Evolutionary conservation across 2,329 filamentous ascomycete species (phyloP), one percentile per base, ranked within the genome.

Genomic region (Zasmidium citrigriseum): DNA sequence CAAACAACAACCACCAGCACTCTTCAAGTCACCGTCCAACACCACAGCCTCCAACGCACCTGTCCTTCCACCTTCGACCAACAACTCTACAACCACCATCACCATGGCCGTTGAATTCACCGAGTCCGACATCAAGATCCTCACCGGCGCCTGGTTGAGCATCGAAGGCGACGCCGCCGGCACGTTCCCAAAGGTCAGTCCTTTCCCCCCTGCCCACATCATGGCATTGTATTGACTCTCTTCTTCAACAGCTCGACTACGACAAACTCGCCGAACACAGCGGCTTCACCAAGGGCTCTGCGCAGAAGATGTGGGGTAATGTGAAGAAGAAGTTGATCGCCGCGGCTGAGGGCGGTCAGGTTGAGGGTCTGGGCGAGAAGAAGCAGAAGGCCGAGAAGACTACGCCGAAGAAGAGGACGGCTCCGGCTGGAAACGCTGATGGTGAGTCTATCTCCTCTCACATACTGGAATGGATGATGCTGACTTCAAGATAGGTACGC

Each of bases 301-400:
- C 66, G 0, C 62, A 52, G 46, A 63, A 58, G 3, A 55, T 56
- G n/a, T 67, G 51, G 45, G 10, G 92, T 82, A 80, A 88, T 83
- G 21, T 84, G 80, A 23, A 90, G 90, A 56, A 96, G 71, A 65
- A 96, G 76, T 68, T 88, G 89, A 74, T 95, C 88, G 78, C 96
- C 91, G 1, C 86, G 84, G 70, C 85, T 88, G 24, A 20, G 20
- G 54, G 25, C 20, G 38, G 54, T 20, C 25, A 21, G 4, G 38
- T 9, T 16, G 20, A 4, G 23, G 29, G 22, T 23, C 22, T 7
- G 14, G 7, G 3, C 21, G 16, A 18, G 44, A 51, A 51, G 24
- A 51, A 23, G 46, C 10, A 44, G 50, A 45, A 9, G 50, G 18
- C 18, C 27, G 21, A 24, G 16, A 34, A 18, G 20, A n/a, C 14